A percentile compares a stretch with the other conserved stretches of the same genome.
phyloP scores from a whole-genome alignment of 2,329 filamentous ascomycete species.

The Didymella lethalis region DNA sequence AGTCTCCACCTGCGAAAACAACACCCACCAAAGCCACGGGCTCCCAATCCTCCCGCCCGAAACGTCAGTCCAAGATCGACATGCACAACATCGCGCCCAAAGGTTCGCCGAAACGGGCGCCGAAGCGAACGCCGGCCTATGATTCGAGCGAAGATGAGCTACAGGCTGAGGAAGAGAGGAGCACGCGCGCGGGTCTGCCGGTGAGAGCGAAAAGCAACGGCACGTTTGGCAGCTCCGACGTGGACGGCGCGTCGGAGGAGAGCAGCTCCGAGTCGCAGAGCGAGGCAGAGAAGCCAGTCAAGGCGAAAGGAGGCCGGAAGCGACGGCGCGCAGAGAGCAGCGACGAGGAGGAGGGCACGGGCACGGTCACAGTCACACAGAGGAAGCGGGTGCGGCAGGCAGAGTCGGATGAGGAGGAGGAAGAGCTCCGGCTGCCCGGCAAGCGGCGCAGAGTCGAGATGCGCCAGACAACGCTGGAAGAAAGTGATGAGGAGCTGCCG shows the following conservation, averaged over 20 bases:
- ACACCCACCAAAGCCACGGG: conserved; percentile 26
- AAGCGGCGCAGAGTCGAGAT: conserved; percentile 16
- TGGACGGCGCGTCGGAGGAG: conserved; percentile 8
- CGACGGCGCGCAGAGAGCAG: conserved; percentile 25
- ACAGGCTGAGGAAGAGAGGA: conserved; percentile 23
- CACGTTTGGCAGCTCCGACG: conserved; percentile 39
- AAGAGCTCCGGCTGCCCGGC: conserved; percentile 11
- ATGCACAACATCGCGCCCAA: conserved; percentile 43
- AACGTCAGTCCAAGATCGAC: conserved; percentile 33
- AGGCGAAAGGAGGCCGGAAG: conserved; percentile 25
- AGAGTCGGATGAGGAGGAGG: conserved; percentile 13
- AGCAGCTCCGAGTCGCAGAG: conserved; percentile 24
- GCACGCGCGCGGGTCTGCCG: conserved; percentile 34
- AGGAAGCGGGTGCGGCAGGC: conserved; percentile 22
- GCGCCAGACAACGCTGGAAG: conserved; percentile 9
- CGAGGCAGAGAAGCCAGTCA: conserved; percentile 17
- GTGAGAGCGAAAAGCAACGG: conserved; percentile 25
- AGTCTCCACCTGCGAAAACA: conserved; percentile 50
- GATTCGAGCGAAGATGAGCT: conserved; percentile 37
- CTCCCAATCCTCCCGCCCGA: conserved; percentile 29
- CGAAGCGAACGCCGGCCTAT: conserved; percentile 26
- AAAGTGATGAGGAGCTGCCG: conserved; percentile 20
- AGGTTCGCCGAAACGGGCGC: conserved; percentile 25
- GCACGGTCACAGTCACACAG: conserved; percentile 25
- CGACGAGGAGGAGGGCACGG: conserved; percentile 18